Evolutionary conservation across 2,329 filamentous ascomycete genomes (phyloP).

Genomic region (Aphanocladium album): DNA sequence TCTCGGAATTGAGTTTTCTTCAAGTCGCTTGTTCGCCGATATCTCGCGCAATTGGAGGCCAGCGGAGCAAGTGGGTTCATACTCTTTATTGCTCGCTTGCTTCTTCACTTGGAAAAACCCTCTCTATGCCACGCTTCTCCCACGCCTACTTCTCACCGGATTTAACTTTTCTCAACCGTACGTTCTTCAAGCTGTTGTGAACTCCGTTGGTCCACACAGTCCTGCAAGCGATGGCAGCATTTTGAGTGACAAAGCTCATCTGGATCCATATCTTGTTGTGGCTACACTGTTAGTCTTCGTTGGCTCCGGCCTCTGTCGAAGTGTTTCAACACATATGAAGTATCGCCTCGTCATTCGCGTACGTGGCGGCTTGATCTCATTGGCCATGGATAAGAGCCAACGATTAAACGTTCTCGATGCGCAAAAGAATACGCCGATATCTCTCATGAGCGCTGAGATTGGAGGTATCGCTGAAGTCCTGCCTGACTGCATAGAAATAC

Average conservation of each 20-base stretch:
- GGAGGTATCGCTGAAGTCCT: background rate
- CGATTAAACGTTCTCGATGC: background rate
- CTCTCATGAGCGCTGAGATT: constrained; percentile 1
- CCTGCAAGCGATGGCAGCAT: background rate
- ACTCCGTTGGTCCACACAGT: background rate
- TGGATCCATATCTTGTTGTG: background rate
- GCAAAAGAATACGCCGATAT: background rate
- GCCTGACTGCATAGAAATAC: background rate
- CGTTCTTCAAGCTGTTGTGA: background rate
- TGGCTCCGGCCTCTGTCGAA: background rate
- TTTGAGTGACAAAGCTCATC: no score
- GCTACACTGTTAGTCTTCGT: background rate
- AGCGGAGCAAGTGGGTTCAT: background rate
- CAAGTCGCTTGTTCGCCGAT: background rate
- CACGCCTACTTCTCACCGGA: background rate
- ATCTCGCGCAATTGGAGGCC: background rate
- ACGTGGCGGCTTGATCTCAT: background rate
- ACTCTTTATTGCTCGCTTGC: background rate
- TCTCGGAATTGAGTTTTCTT: background rate
- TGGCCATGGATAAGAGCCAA: background rate
- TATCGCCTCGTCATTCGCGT: background rate
- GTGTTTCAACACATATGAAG: background rate
- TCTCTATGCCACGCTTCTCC: background rate
- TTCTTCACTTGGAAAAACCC: background rate
- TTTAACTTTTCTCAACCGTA: background rate